A percentile compares a stretch with the other conserved stretches of the same genome.
These are phyloP conservation scores for Pleurotus citrinopileatus DNA, from an alignment of 768 basidiomycete species.

Conservation along the genomic window DNA sequence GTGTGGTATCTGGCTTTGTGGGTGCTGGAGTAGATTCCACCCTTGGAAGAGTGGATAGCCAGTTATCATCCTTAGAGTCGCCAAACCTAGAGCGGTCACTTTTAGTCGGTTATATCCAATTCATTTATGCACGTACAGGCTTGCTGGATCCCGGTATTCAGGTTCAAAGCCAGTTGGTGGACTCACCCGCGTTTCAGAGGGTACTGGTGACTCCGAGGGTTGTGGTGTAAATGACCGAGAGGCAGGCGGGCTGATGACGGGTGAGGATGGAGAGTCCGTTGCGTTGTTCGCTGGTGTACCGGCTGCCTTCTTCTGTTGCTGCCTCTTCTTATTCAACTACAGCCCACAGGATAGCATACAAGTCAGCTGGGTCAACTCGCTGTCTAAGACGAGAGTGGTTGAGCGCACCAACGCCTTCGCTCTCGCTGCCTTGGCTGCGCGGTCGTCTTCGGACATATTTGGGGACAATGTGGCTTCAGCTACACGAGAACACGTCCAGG, in stretches of 20 bases:
- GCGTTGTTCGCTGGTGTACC: conserved; percentile 26
- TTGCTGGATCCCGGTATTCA: conserved; percentile 51
- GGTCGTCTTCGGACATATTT: conserved; percentile 67
- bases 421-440: conserved; percentile 78
- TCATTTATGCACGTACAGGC: conserved; percentile 54
- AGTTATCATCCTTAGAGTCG: conserved; percentile 43
- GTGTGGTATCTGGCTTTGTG: conserved; percentile 19
- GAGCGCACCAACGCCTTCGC: conserved; percentile 75
- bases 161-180: conserved; percentile 27
- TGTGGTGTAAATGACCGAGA: conserved; percentile 54
- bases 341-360: neutral
- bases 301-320: conserved; percentile 67
- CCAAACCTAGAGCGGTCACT: conserved; percentile 29
- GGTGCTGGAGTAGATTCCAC: conserved; percentile 33
- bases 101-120: conserved; percentile 1
- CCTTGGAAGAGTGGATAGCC: conserved; percentile 60
- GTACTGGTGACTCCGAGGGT: conserved; percentile 32
- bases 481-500: neutral
- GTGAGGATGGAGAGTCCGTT: conserved; percentile 21
- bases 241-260: conserved; percentile 37
- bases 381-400: conserved; percentile 5
- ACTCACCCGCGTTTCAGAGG: conserved; percentile 12
- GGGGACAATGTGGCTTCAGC: neutral
- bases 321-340: conserved; percentile 77
- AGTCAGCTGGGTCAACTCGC: neutral